phyloP scores from a whole-genome alignment of 495 filamentous ascomycete genomes.

The Aspergillus indologenus region DNA sequence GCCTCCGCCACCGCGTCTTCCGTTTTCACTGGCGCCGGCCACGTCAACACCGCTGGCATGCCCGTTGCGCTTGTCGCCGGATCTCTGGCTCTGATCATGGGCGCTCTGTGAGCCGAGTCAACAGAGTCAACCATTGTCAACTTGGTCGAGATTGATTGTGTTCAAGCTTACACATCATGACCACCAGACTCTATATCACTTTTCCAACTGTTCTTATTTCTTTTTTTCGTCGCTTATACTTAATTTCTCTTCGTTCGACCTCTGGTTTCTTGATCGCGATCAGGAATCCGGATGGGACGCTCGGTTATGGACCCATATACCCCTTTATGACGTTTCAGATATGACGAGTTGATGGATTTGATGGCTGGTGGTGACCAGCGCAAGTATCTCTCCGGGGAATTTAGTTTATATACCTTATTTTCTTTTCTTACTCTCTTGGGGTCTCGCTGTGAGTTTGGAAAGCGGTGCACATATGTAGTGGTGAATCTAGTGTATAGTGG shows the following conservation, averaged over 20 bases:
- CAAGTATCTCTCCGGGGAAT: neutral
- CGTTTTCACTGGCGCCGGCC: constrained; percentile 19
- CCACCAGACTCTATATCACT: neutral
- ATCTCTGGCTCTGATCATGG: constrained; percentile 40
- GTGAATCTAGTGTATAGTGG: neutral
- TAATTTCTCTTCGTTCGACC: constrained; percentile 2
- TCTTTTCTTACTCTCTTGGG: neutral
- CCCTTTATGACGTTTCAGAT: constrained; percentile 8
- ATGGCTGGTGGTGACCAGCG: neutral
- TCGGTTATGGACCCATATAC: constrained; percentile 5
- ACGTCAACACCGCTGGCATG: constrained; percentile 28
- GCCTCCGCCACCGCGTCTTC: constrained; percentile 14
- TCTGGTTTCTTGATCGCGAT: neutral
- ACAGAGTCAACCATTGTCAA: constrained; percentile 8
- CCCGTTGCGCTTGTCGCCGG: constrained; percentile 36
- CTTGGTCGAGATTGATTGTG: constrained; percentile 1
- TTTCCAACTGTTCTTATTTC: neutral
- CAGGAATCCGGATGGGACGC: neutral
- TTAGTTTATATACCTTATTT: neutral
- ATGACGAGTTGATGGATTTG: constrained; percentile 7
- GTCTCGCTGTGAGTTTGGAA: neutral
- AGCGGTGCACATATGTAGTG: neutral
- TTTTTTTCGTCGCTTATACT: constrained; percentile 6
- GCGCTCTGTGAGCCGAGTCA: constrained; percentile 31
- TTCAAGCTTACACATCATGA: neutral